Evolutionary conservation across 768 basidiomycete genomes (phyloP), one percentile per base, ranked within the genome.

Genomic region (Neoboletus magnificus): DNA sequence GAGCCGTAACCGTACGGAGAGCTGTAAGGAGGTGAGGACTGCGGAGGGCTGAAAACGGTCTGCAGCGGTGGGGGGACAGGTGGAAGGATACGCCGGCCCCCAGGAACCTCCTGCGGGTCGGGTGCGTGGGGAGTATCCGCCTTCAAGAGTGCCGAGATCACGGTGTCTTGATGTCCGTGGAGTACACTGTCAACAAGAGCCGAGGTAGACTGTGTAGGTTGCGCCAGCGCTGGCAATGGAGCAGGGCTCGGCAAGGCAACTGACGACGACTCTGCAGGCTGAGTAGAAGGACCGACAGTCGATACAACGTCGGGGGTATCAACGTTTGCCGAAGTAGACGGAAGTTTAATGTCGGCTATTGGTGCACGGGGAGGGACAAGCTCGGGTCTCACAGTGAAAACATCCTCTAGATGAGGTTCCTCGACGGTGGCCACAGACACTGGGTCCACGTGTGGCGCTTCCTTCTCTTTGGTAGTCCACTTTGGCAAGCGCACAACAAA

Each of bases 1-100:
- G 76, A 74, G 7, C 77, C 75, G 66, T 82, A 89, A 2, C 74
- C 74, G 52, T 88, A 92, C 16, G 87, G 81, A 10, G 90, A 84
- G n/a, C 80, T 78, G 58, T 82, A 90, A 1, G 79, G 77, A 12
- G 87, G 83, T 1, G 88, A 82, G 3, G 74, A 66, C 36, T 73
- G 74, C 16, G 71, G 68, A 59, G 66, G 68, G 5, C 74, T 71
- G 52, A 80, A 79, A 16, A 71, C 69, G 4, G 78, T 76, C 58
- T 79, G 78, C 10, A 80, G 59, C 25, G 78, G 76, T 27, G 74
- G 77, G 1, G 77, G 74, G 8, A 57, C 70, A 9, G 78, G 71
- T 40, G 75, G 75, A 42, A 69, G 65, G 40, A 68, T 67, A 36
- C 70, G 70, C 33, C 66, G 66, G 7, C 52, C 48, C 0, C 46